Conservation (phyloP, 371 early-diverging fungal species). For the Actinomortierella ambigua region DNA sequence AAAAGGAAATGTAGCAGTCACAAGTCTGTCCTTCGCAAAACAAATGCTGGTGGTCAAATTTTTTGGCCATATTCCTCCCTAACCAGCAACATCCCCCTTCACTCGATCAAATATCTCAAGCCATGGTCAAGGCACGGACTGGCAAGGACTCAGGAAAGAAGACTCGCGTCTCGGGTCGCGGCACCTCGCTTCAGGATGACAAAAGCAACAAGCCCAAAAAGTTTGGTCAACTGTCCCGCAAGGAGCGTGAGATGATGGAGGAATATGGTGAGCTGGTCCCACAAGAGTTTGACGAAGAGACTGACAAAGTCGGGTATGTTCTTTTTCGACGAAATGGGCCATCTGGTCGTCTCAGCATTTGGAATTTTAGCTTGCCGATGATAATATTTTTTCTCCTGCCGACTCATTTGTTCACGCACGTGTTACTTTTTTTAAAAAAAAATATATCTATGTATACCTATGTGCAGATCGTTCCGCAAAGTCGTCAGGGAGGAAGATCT, state of each 20-base stretch:
- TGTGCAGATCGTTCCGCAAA: slow-evolving; percentile 47
- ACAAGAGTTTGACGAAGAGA: slow-evolving; percentile 58
- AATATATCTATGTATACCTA: neutral
- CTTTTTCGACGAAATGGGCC: too few species aligned
- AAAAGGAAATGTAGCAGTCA: too few species aligned
- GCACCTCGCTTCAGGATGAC: slow-evolving; percentile 17
- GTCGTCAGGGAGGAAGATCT: slow-evolving; percentile 58
- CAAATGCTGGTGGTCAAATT: too few species aligned
- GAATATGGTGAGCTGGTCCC: slow-evolving; percentile 78
- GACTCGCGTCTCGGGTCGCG: slow-evolving; percentile 33
- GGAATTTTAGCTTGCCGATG: too few species aligned
- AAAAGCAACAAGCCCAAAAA: slow-evolving; percentile 43
- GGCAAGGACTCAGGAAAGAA: slow-evolving; percentile 10
- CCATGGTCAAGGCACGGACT: too few species aligned
- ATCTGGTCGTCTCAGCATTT: too few species aligned
- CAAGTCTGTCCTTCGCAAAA: too few species aligned
- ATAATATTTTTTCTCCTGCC: neutral
- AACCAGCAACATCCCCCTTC: too few species aligned
- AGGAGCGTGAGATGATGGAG: slow-evolving; percentile 62
- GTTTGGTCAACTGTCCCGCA: slow-evolving; percentile 55
- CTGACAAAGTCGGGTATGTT: slow-evolving; percentile 41
- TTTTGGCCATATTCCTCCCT: too few species aligned
- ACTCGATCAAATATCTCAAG: too few species aligned
- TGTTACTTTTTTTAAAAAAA: neutral
- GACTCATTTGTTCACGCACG: neutral